phyloP scores from a whole-genome alignment of 129 eudicot genomes.

The Saposhnikovia divaricata region DNA sequence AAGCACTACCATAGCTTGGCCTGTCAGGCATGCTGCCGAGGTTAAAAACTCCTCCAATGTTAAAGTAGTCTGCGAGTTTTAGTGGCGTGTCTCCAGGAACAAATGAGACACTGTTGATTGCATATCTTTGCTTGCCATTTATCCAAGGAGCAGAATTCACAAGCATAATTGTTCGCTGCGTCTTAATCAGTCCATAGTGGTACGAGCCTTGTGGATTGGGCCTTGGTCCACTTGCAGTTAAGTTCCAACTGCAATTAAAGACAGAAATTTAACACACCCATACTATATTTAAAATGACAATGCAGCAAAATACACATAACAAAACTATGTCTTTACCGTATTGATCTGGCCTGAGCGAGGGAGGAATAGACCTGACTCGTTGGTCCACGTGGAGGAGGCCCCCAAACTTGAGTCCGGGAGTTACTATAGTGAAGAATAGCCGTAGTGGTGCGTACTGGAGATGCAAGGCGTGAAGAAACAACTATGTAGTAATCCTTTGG shows the following conservation, averaged over 20 bases:
- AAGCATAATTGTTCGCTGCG: conserved; percentile 69
- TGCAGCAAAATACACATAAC: background rate
- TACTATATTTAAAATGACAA: background rate
- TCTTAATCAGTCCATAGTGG: conserved; percentile 81
- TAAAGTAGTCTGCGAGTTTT: conserved; percentile 82
- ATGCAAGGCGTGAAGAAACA: conserved; percentile 81
- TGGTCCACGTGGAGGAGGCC: conserved; percentile 77
- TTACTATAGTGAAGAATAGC: conserved; percentile 83
- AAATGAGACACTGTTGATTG: conserved; percentile 83
- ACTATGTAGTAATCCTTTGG: conserved; percentile 75
- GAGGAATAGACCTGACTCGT: conserved; percentile 68
- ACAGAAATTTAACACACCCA: background rate
- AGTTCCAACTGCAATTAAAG: conserved; percentile 48
- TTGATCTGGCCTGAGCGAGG: conserved; percentile 66
- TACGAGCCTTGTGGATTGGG: conserved; percentile 99
- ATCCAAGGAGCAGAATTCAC: conserved; percentile 83
- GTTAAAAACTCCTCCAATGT: conserved; percentile 68
- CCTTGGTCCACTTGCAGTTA: conserved; percentile 94
- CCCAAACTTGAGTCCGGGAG: conserved; percentile 66
- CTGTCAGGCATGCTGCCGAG: conserved; percentile 72
- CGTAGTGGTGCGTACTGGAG: conserved; percentile 58
- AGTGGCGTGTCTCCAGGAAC: conserved; percentile 69
- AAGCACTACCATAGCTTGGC: conserved; percentile 45
- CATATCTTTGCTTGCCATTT: conserved; percentile 78
- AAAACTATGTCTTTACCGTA: conserved; percentile 42